Evolutionary conservation across 441 rosid genomes (phyloP).

Genomic region (Aquilaria agallochum): DNA sequence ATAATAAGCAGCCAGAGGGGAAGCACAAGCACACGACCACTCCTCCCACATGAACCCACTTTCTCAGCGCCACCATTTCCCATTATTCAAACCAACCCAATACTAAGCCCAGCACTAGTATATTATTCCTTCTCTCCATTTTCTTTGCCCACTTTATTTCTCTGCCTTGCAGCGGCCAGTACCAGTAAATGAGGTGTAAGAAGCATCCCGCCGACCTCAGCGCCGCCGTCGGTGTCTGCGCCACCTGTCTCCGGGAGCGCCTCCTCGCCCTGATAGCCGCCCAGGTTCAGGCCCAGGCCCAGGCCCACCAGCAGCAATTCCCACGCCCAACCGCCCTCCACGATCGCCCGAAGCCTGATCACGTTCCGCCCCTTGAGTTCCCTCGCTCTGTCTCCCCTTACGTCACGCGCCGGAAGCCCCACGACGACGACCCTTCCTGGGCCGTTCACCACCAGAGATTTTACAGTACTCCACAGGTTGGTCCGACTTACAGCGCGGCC

Average conservation of each 20-base stretch:
- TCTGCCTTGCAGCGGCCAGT: constrained; percentile 6
- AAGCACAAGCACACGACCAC: too few relatives aligned
- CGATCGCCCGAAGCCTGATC: constrained; percentile 25
- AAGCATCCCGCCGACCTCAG: constrained; percentile 62
- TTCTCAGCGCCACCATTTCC: background rate
- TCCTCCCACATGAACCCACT: background rate
- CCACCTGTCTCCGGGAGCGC: constrained; percentile 87
- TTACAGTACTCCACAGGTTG: constrained; percentile 64
- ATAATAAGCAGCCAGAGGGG: too few relatives aligned
- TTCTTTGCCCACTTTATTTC: constrained; percentile 13
- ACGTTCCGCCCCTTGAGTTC: constrained; percentile 39
- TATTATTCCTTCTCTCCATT: constrained; percentile 2
- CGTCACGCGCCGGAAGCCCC: constrained; percentile 59
- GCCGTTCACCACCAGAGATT: constrained; percentile 25
- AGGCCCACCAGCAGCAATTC: constrained; percentile 14
- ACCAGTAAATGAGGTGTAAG: constrained; percentile 66
- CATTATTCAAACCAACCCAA: background rate
- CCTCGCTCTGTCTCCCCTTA: constrained; percentile 91
- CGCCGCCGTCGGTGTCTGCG: constrained; percentile 77
- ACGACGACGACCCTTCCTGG: constrained; percentile 19
- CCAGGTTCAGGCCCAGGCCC: constrained; percentile 36
- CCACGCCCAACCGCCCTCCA: constrained; percentile 14
- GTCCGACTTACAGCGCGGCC: constrained; percentile 23
- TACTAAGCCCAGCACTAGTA: background rate
- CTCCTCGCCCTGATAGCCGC: constrained; percentile 55